These are phyloP conservation scores for Saccharomycopsis babjevae DNA, from an alignment of 805 yeast species.

Conservation along the genomic window DNA sequence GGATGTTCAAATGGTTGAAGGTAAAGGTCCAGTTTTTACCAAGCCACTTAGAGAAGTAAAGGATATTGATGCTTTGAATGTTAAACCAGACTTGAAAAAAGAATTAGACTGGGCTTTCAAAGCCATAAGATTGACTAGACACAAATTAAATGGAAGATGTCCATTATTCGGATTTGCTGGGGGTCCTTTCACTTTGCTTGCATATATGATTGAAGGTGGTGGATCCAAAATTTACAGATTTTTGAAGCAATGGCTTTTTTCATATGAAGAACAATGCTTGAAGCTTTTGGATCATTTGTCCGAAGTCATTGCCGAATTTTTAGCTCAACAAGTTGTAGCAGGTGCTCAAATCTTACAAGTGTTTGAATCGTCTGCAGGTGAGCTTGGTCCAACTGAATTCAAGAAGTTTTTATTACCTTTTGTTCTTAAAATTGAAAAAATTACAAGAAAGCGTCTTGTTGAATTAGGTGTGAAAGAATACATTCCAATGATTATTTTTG, in stretches of 20 bases:
- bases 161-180: conserved; percentile 95
- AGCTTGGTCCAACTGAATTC: conserved; percentile 84
- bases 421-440: conserved; percentile 60
- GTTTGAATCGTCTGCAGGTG: conserved; percentile 98
- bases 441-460: conserved; percentile 55
- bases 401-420: conserved; percentile 84
- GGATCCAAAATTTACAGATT: conserved; percentile 86
- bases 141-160: conserved; percentile 77
- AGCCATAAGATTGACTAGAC: conserved; percentile 86
- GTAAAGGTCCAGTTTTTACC: conserved; percentile 89
- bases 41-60: conserved; percentile 70
- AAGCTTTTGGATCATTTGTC: conserved; percentile 65
- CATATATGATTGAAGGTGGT: conserved; percentile 96
- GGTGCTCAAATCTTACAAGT: conserved; percentile 98
- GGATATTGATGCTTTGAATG: conserved; percentile 50
- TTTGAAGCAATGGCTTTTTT: conserved; percentile 88
- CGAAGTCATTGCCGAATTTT: conserved; percentile 82
- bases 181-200: conserved; percentile 95
- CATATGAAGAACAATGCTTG: conserved; percentile 63
- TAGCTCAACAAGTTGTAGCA: conserved; percentile 90
- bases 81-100: conserved; percentile 60
- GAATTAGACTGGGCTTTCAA: conserved; percentile 91
- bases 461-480: conserved; percentile 62
- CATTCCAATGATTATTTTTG: conserved; percentile 83
- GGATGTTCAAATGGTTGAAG: conserved; percentile 87